phyloP scores from a whole-genome alignment of 108 stramenopile species.

The Pseudonitzschia delicatissima region DNA sequence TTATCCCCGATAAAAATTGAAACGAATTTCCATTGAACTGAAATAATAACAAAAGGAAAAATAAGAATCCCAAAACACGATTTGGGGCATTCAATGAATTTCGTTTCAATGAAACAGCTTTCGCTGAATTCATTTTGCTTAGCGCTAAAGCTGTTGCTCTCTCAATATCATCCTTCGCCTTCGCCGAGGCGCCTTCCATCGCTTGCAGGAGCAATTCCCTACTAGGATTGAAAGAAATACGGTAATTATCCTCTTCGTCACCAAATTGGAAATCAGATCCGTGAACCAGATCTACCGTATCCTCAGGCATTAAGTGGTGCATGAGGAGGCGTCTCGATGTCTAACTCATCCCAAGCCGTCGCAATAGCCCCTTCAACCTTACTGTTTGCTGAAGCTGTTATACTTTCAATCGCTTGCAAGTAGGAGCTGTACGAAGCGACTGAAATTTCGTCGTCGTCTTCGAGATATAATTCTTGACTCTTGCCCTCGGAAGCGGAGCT shows the following conservation, averaged over 20 bases:
- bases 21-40: not conserved
- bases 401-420: not conserved
- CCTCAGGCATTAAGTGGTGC: too few species aligned
- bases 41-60: not conserved
- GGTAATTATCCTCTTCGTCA: not conserved
- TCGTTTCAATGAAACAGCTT: not conserved
- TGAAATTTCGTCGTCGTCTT: constrained; percentile 4
- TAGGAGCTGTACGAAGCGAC: not conserved
- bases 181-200: constrained; percentile 6
- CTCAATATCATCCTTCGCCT: constrained; percentile 2
- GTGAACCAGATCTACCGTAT: too few species aligned
- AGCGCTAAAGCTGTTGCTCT: constrained; percentile 2
- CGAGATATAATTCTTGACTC: not conserved
- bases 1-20: not conserved
- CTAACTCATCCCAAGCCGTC: not conserved
- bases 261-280: too few species aligned
- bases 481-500: not conserved
- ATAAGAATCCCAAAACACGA: not conserved
- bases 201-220: constrained; percentile 3
- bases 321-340: not conserved
- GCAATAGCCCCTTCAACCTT: not conserved
- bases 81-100: not conserved
- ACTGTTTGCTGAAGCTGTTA: not conserved
- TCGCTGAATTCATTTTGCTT: constrained; percentile 7
- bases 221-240: constrained; percentile 1